Evolutionary conservation across 2,329 filamentous ascomycete genomes (phyloP).

Genomic region (Alternaria ventricosa): DNA sequence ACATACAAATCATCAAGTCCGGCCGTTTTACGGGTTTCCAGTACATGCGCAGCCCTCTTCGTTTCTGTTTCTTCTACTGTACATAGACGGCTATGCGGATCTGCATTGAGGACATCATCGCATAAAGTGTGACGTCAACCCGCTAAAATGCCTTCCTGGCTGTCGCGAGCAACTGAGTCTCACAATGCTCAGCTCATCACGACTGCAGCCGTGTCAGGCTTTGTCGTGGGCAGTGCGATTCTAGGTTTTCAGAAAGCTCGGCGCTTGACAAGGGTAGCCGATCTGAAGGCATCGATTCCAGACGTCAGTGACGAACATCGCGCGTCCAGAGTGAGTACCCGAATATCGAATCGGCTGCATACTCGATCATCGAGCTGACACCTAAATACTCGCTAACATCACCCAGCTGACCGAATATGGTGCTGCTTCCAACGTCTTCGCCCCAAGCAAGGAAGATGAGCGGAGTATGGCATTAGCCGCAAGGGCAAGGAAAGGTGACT

Average conservation of each 20-base stretch:
- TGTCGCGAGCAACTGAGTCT: constrained; percentile 52
- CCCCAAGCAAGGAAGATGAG: constrained; percentile 61
- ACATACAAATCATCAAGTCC: constrained; percentile 11
- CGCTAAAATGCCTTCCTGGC: constrained; percentile 54
- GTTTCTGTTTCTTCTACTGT: neutral
- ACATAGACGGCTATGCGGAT: constrained; percentile 8
- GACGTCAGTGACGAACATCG: constrained; percentile 59
- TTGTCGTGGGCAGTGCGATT: constrained; percentile 60
- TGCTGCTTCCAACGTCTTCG: constrained; percentile 55
- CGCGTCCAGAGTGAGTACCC: constrained; percentile 56
- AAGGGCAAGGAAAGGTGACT: constrained; percentile 67
- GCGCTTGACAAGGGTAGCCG: constrained; percentile 61
- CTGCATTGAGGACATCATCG: constrained; percentile 2
- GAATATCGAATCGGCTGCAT: neutral
- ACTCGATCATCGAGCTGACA: constrained; percentile 42
- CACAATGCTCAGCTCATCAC: constrained; percentile 69
- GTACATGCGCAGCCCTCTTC: neutral
- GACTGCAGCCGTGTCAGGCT: constrained; percentile 67
- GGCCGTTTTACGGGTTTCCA: neutral
- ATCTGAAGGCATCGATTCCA: constrained; percentile 68
- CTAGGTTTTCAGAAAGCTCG: constrained; percentile 64
- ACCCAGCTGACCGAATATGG: constrained; percentile 68
- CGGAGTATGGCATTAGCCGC: constrained; percentile 64
- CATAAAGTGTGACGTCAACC: neutral
- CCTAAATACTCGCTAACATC: constrained; percentile 17